Percentiles rank a stretch among this genome's conserved stretches.
Evolutionary conservation across 1,284 basidiomycete species (phyloP).

Genomic region (Ustilago crameri): DNA sequence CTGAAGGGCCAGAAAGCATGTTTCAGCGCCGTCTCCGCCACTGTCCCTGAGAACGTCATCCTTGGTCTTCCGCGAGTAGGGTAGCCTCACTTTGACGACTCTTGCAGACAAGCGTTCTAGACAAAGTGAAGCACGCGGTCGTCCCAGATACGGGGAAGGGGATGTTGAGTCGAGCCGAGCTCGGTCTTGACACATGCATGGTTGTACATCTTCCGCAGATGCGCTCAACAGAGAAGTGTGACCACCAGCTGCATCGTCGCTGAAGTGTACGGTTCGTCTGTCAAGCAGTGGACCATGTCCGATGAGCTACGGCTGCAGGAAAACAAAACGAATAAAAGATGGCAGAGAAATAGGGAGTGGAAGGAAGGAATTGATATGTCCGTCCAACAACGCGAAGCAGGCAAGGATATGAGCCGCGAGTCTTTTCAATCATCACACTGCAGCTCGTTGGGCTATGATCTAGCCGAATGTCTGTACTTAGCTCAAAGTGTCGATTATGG

Average conservation of each 20-base stretch:
- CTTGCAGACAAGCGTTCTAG: too few species aligned
- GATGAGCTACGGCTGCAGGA: background rate
- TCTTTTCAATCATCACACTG: too few species aligned
- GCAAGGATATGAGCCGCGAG: background rate
- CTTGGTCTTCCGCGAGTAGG: too few species aligned
- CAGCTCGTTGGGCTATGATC: constrained; percentile 25
- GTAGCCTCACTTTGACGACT: too few species aligned
- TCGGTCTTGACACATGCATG: background rate
- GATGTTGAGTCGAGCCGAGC: constrained; percentile 20
- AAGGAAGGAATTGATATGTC: constrained; percentile 33
- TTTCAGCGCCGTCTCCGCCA: background rate
- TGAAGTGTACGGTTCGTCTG: too few species aligned
- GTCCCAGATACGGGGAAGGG: too few species aligned
- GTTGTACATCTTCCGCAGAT: constrained; percentile 1
- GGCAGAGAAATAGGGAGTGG: background rate
- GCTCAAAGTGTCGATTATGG: too few species aligned
- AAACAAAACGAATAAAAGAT: background rate
- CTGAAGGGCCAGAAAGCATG: background rate
- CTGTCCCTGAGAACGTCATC: too few species aligned
- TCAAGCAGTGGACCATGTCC: background rate
- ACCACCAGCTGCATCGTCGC: background rate
- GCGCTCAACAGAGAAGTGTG: too few species aligned
- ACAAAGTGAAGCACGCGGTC: too few species aligned
- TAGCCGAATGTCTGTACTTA: constrained; percentile 8
- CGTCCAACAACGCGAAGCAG: constrained; percentile 38